Base-by-base conservation (phyloP, 805 yeast genomes). In the Yamadazyma laniorum region DNA sequence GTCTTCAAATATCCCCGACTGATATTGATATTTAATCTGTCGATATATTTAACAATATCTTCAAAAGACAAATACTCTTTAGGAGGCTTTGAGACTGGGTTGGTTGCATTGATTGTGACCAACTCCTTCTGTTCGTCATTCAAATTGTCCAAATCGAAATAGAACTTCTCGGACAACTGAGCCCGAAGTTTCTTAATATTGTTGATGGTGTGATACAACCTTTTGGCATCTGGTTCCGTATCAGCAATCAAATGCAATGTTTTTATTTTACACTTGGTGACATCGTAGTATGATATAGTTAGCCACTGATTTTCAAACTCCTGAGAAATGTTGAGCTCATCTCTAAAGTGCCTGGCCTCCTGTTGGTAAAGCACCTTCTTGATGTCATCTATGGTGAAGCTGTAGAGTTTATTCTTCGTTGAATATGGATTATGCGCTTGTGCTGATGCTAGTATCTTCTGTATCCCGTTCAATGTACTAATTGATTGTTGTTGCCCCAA, bases 261-360 rank as follows among this genome's bases (percentile, higher is more conserved):
- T 50, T 87, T 85, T 31, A 87, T 65, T 54, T 83, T 85, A 35
- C 75, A 69, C 38, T 74, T 79, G 5, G 75, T 67, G 5, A 73
- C 69, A 45, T 77, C 74, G 40, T 70, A 75, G 54, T 87, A 91
- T 9, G 88, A 77, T 22, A 91, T 75, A 0, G 95, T 82, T 1
- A 87, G 72, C 99, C 99, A 91, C 6, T 76, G 60, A 9, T 70
- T 65, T 30, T 79, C 78, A 37, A 73, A 75, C 35, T 82, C 88
- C 25, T 77, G 65, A 1, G 89, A 75, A 1, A 88, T 74, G 25
- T 83, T 80, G 48, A 86, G 77, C 58, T 89, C 95, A 53, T 90
- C 96, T 43, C 96, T 65, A 55, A 89, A 91, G 48, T 87, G 86
- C 25, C 75, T 73, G 1, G 96, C 96, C 50, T 84, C 86, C 15